These are phyloP conservation scores for Angophora floribunda DNA, from an alignment of 345 rosid species.

Conservation along the genomic window DNA sequence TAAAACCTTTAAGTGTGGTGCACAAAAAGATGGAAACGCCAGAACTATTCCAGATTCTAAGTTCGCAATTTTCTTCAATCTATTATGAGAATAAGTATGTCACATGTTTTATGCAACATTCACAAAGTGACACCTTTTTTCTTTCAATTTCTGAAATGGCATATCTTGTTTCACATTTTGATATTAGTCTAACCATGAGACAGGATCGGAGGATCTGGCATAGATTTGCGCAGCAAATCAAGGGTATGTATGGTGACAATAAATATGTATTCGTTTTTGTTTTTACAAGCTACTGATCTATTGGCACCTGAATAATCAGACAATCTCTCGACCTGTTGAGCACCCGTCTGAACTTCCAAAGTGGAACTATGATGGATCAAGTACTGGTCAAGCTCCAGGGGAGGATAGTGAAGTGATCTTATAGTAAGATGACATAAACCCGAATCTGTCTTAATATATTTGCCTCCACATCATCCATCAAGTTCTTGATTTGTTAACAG, in stretches of 20 bases:
- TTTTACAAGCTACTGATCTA: neutral
- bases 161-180: neutral
- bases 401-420: constrained; percentile 97
- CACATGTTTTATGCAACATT: neutral
- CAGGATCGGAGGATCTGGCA: constrained; percentile 96
- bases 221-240: constrained; percentile 89
- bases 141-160: neutral
- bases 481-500: constrained; percentile 22
- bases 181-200: neutral
- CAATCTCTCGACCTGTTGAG: constrained; percentile 71
- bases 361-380: constrained; percentile 99
- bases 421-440: constrained; percentile 51
- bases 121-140: neutral
- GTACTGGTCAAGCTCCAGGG: constrained; percentile 97
- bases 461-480: neutral
- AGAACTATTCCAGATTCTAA: neutral
- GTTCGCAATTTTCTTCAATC: neutral
- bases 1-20: neutral
- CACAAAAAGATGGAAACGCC: neutral
- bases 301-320: constrained; percentile 23
- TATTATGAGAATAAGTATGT: neutral
- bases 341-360: constrained; percentile 97
- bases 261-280: neutral
- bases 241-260: constrained; percentile 37
- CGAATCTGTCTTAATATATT: neutral